Evolutionary conservation across 2,329 filamentous ascomycete genomes (phyloP).

Genomic region (Ophiocordyceps camponoti-saundersi): DNA sequence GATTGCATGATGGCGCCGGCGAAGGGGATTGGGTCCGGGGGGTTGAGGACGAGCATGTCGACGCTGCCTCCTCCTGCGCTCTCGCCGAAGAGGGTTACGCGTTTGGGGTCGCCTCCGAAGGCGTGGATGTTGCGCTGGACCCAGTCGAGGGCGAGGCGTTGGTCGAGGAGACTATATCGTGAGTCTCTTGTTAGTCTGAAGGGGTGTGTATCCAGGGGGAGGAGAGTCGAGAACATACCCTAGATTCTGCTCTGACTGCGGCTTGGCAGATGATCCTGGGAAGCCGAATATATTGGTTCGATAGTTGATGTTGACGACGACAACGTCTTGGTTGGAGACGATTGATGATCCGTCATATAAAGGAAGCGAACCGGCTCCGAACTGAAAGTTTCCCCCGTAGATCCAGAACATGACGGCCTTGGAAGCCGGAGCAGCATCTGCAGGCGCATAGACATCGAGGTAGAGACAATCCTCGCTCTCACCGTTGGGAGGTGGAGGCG

Average conservation of each 20-base stretch:
- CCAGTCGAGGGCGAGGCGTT: constrained; percentile 40
- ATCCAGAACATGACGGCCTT: constrained; percentile 28
- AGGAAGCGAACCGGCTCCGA: constrained; percentile 17
- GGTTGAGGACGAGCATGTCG: constrained; percentile 2
- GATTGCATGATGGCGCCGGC: constrained; percentile 12
- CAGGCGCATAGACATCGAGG: constrained; percentile 15
- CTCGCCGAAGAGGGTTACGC: constrained; percentile 46
- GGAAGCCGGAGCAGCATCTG: constrained; percentile 5
- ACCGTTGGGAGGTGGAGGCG: constrained; percentile 7
- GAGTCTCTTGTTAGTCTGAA: neutral
- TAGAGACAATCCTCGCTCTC: constrained; percentile 17
- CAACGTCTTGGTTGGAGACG: constrained; percentile 22
- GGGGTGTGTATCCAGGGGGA: too few relatives aligned
- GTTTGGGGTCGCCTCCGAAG: constrained; percentile 45
- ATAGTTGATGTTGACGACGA: constrained; percentile 30
- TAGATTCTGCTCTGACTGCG: neutral
- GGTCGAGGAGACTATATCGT: constrained; percentile 19
- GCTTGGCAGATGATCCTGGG: constrained; percentile 8
- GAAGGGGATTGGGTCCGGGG: constrained; percentile 12
- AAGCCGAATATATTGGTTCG: constrained; percentile 25
- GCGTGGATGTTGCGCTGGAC: constrained; percentile 41
- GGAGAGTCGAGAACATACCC: neutral
- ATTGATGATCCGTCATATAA: constrained; percentile 23
- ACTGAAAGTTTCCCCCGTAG: constrained; percentile 21
- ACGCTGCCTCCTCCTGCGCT: constrained; percentile 37